These are phyloP conservation scores for Neospora caninum DNA, from an alignment of 169 alveolate species.

Conservation along the genomic window DNA sequence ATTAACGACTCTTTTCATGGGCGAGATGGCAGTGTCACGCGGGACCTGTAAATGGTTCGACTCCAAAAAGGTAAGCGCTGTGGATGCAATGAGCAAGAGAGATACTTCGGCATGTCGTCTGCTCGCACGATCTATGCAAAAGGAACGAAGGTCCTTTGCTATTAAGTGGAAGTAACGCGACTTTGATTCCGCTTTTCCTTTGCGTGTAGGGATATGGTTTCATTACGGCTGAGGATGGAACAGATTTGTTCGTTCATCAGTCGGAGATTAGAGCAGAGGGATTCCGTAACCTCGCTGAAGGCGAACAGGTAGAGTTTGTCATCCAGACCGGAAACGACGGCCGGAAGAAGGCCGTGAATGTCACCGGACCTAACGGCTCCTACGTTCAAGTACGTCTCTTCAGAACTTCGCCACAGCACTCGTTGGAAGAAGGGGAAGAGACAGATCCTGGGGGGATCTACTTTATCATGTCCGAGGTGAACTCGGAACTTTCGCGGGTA, in stretches of 20 bases:
- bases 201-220: conserved; percentile 83
- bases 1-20: neutral
- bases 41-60: conserved; percentile 86
- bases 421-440: neutral
- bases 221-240: conserved; percentile 81
- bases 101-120: too few species aligned
- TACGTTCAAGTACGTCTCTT: conserved; percentile 75
- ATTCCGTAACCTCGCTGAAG: conserved; percentile 79
- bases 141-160: too few species aligned
- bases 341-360: conserved; percentile 81
- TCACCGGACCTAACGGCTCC: conserved; percentile 83
- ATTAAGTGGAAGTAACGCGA: too few species aligned
- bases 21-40: conserved; percentile 33
- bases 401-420: neutral
- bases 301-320: conserved; percentile 76
- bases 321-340: conserved; percentile 78
- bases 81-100: too few species aligned
- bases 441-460: neutral
- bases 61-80: conserved; percentile 71
- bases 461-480: conserved; percentile 40
- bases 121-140: too few species aligned
- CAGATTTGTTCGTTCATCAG: conserved; percentile 84
- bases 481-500: too few species aligned
- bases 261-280: conserved; percentile 82
- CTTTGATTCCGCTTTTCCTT: neutral